A percentile compares a stretch with the other conserved stretches of the same genome.
Conservation (phyloP, 2,329 filamentous ascomycete species). For the Sordariomycetes sp. region DNA sequence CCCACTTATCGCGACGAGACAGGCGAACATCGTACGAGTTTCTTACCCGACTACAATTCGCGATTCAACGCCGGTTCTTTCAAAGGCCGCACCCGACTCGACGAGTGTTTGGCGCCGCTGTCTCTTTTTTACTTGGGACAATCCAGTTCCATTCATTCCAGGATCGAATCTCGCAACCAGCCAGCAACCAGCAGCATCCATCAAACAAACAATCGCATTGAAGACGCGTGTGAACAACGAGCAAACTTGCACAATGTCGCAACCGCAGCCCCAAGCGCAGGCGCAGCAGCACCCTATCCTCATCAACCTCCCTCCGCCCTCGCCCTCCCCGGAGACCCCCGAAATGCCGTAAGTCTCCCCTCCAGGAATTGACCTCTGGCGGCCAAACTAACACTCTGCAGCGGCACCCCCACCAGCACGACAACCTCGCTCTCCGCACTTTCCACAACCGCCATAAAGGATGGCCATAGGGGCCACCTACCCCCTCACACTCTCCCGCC, state of each 20-base stretch:
- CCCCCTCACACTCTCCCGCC: constrained; percentile 43
- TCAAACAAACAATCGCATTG: background rate
- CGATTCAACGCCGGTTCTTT: too few relatives aligned
- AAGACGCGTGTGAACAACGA: background rate
- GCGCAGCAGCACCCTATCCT: constrained; percentile 44
- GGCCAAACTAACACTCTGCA: constrained; percentile 20
- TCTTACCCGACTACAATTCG: too few relatives aligned
- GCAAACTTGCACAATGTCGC: constrained; percentile 20
- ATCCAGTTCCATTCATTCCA: too few relatives aligned
- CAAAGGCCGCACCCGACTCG: too few relatives aligned
- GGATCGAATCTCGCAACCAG: too few relatives aligned
- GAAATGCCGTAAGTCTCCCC: constrained; percentile 67
- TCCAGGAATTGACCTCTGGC: background rate
- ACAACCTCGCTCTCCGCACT: constrained; percentile 87
- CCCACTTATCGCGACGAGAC: too few relatives aligned
- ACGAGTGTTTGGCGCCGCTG: too few relatives aligned
- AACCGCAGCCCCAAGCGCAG: constrained; percentile 15
- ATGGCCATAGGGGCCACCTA: constrained; percentile 79
- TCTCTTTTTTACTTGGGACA: too few relatives aligned
- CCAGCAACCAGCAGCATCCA: background rate
- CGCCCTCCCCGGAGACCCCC: constrained; percentile 75
- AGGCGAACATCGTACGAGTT: too few relatives aligned
- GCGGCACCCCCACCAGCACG: constrained; percentile 85
- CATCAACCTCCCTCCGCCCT: constrained; percentile 75
- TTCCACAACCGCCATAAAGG: constrained; percentile 91